Evolutionary conservation across 441 rosid genomes (phyloP), one percentile per base, ranked within the genome.

Genomic region (Theobroma grandiflorum): DNA sequence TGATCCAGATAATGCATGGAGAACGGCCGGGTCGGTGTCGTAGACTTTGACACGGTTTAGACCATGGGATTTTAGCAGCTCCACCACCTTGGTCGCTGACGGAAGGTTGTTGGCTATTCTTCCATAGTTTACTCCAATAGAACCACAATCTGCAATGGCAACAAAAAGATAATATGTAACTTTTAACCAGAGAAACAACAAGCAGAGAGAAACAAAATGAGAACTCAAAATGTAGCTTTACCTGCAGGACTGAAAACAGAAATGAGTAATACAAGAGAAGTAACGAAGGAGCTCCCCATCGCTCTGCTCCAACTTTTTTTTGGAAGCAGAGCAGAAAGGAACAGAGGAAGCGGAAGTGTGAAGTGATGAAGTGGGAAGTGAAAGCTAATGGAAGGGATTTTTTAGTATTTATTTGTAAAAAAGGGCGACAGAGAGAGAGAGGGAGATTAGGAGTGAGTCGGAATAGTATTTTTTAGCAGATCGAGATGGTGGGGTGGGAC

Each of bases 71-170:
- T 89, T 91, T n/a, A 94, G 88, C n/a, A 95, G 97, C 38, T 81
- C 75, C 11, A 84, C 98, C 42, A 91, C 99, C 78, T 88, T 93
- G 8, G 73, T 5, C 2, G 97, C 95, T 0, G 99, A 85, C 1
- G 98, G 98, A 0, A 95, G 89, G 73, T 95, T 86, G 89, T 93
- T 80, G 3, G 97, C 96, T 50, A 91, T 82, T 76, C 99, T 83
- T 2, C 98, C 99, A 42, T 94, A 95, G 94, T 95, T 95, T 15
- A 95, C 99, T 1, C 99, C 99, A 18, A 95, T 59, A 3, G 95
- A 91, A 38, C 94, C 94, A 35, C 86, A 91, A 72, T 89, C 98
- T 92, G 91, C 8, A 76, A 50, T 7, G 16, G 49, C 0, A 82
- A 82, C 10, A 4, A 52, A 4, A 45, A 40, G 16, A 26, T 42